These are phyloP conservation scores for Ogataea polymorpha DNA, from an alignment of 805 yeast species.

Conservation along the genomic window DNA sequence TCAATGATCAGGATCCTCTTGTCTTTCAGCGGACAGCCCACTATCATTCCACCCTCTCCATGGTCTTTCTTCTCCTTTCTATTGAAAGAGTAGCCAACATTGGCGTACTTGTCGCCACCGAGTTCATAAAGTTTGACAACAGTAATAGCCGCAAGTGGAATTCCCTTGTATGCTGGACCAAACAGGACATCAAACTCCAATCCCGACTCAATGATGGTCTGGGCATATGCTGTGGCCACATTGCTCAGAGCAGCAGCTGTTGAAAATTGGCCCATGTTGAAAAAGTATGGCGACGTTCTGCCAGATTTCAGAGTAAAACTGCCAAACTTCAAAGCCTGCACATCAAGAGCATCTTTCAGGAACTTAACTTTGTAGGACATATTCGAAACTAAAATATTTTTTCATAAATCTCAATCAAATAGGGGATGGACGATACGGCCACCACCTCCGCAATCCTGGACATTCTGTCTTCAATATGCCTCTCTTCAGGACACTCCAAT, in stretches of 20 bases:
- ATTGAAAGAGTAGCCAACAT: constrained; percentile 87
- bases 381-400: background rate
- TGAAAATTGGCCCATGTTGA: constrained; percentile 87
- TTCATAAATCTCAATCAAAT: background rate
- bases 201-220: constrained; percentile 76
- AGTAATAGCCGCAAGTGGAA: constrained; percentile 90
- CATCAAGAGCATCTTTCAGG: constrained; percentile 76
- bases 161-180: constrained; percentile 98
- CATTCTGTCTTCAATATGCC: constrained; percentile 19
- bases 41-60: constrained; percentile 96
- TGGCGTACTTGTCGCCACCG: constrained; percentile 72
- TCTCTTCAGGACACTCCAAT: constrained; percentile 9
- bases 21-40: constrained; percentile 72
- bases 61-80: constrained; percentile 96
- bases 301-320: constrained; percentile 88
- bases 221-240: constrained; percentile 85
- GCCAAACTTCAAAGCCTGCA: constrained; percentile 84
- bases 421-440: constrained; percentile 6
- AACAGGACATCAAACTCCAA: constrained; percentile 85
- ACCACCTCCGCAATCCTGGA: constrained; percentile 19
- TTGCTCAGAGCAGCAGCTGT: constrained; percentile 76
- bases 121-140: constrained; percentile 89
- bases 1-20: constrained; percentile 84
- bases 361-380: constrained; percentile 40
- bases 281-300: constrained; percentile 91